Base-by-base conservation (phyloP, 2,329 filamentous ascomycete species). In the Coniochaeta prunicola region DNA sequence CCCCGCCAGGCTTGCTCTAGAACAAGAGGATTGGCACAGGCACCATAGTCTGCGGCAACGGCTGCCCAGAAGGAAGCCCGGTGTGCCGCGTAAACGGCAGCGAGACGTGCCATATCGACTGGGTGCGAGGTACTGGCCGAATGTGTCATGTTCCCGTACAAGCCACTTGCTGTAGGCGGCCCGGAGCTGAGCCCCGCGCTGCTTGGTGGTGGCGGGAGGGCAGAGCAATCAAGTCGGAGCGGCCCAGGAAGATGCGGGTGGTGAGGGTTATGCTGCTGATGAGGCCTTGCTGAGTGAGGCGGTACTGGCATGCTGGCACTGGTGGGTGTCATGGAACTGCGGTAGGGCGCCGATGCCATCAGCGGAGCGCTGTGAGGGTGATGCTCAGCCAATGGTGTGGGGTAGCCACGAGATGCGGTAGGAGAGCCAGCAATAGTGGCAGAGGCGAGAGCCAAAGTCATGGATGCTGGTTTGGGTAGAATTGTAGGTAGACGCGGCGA, bases 21-120 rank as follows among this genome's bases (percentile, higher is more conserved):
- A 34, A 84, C 77, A 15, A 80, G 77, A 1, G 88, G 83, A 55
- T 83, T 86, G 1, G 80, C 79, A 34, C 84, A 82, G 15, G 76
- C 71, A 57, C 88, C 88, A 67, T 92, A 92, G 66, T 91, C 88
- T 28, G 82, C 76, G 31, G 89, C 88, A 36, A 93, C 81, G 54
- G 82, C 79, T 34, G 82, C 78, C 89, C 90, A 93, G 75, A 93
- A 92, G 9, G 83, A 81, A 56, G 80, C 77, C 48, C 88, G 84
- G 72, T 91, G 88, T 8, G 82, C 76, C 57, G 85, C 81, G 72
- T 92, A 92, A 64, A 92, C 83, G 61, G 82, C 78, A 54, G 85
- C 82, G 26, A 93, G 84, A 54, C 88, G 86, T 30, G 80, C 76
- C 66, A 86, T 79, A 70, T 90, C 85, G 62, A 88, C 79, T 62